A percentile compares a stretch with the other conserved stretches of the same genome.
phyloP scores from a whole-genome alignment of 1,284 basidiomycete genomes.

The Ustilago vetiveriae region DNA sequence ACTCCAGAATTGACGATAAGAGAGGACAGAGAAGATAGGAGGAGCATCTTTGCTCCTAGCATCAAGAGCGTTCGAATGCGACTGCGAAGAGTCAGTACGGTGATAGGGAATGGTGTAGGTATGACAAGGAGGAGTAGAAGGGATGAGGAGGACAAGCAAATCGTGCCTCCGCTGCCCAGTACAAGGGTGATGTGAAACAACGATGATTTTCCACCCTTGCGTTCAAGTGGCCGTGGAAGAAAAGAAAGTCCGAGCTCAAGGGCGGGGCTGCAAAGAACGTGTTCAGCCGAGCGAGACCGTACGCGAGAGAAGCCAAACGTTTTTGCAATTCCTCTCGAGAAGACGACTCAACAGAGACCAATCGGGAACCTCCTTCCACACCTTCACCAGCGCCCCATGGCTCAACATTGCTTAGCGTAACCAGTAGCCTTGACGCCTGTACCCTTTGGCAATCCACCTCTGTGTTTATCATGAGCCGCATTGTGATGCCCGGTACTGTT shows the following conservation, averaged over 20 bases:
- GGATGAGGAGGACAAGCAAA: neutral
- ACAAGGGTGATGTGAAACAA: no score
- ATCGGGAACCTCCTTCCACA: no score
- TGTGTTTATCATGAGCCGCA: conserved; percentile 45
- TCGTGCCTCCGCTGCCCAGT: no score
- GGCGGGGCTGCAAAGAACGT: no score
- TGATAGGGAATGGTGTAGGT: conserved; percentile 19
- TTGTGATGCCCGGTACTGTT: conserved; percentile 16
- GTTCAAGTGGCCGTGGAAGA: no score
- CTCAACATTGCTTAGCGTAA: conserved; percentile 62
- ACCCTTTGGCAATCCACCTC: conserved; percentile 38
- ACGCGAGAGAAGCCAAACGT: no score
- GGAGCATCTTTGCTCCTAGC: conserved; percentile 43
- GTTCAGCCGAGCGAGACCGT: no score
- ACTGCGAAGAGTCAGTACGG: conserved; percentile 30
- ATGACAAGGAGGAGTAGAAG: neutral
- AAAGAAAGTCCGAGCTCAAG: no score
- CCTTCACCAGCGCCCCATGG: no score
- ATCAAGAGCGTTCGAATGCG: conserved; percentile 26
- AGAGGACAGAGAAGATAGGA: conserved; percentile 6
- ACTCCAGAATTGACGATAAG: conserved; percentile 20
- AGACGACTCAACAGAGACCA: no score
- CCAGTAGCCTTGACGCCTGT: conserved; percentile 46
- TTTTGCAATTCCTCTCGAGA: no score
- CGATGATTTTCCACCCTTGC: no score